Base-by-base conservation (phyloP, 345 rosid genomes). In the Salix viminalis region DNA sequence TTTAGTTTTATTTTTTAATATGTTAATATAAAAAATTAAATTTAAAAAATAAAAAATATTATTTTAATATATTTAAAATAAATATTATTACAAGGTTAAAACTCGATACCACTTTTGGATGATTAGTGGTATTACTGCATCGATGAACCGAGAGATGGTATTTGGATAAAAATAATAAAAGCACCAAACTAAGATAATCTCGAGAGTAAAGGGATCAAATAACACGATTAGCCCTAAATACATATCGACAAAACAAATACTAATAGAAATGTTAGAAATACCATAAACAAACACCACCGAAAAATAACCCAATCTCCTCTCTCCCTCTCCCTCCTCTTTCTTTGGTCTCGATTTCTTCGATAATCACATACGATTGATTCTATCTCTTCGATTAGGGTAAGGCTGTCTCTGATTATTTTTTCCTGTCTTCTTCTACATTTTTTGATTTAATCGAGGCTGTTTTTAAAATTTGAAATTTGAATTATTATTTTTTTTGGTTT, bases 1-100 rank as follows among this genome's bases (percentile, higher is more conserved):
- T 46, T 14, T 1, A 7, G 0, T 1, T 16, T 15, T 5, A 0
- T 14, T 13, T 48, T 18, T 1, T 15, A 5, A 15, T 5, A 0
- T 15, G 16, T 5, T 4, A 16, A 50, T 2, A 50, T 5, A 0
- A 5, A 50, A 50, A 5, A 4, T 1, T 50, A 16, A 1, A 48
- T 15, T 15, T 16, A 4, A 48, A 16, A 48, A 2, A 41, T 10
- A 41, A 41, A 41, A 41, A 39, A 41, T 41, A 41, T 41, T 41
- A 41, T 2, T 41, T 41, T 9, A 41, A 10, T 41, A 41, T 10
- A 41, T 41, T 34, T 34, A 34, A 34, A 34, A 34, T 34, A 34
- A 34, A 34, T 34, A 34, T 34, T 34, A 34, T 5, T 34, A 0
- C 7, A 34, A 0, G 0, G 37, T 34, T 41, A 4, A 32, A 4